Evolutionary conservation across 2,329 filamentous ascomycete species (phyloP), one percentile per base, ranked within the genome.

Genomic region (Penicillium sp.): DNA sequence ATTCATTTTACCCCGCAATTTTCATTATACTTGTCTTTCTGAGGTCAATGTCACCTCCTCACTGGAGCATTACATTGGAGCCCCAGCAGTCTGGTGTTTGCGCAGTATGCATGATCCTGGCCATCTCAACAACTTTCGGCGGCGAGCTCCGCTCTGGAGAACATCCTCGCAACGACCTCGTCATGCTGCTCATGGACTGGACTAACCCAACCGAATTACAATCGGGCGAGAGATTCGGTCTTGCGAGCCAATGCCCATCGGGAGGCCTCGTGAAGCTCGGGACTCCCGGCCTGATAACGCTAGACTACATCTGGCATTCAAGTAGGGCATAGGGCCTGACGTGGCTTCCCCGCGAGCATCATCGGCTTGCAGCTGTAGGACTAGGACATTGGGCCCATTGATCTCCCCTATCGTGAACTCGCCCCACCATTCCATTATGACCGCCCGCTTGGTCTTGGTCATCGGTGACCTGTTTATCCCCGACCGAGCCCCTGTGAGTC

Each of bases 391-490:
- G 68, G 65, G 59, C 57, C 59, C 55, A 51, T 70, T 70, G 61
- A 69, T 34, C 28, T 49, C 28, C 28, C 28, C 38, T 23, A 46
- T 48, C 44, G 42, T 41, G 10, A 31, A 29, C 33, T 51, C 31
- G 52, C 39, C 42, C 52, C 43, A 56, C 53, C 52, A 52, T 50
- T 62, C 51, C 65, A 70, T 51, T 48, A 87, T 85, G 80, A 90
- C 93, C 79, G 90, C 90, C 60, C 90, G 93, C 76, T 82, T 96
- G 63, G 91, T 95, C 70, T 84, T 96, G 70, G 90, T 94, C 69
- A 90, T 96, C 64, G 90, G 90, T 72, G 91, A 96, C 78, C 84
- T 96, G 49, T 91, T 95, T 78, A 95, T 96, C 75, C 91, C 91
- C 65, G 91, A 96, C 75, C 83, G 91, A 71, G 91, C 90, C 65